Conservation (phyloP, 768 basidiomycete species). For the Auriscalpium microsporum region DNA sequence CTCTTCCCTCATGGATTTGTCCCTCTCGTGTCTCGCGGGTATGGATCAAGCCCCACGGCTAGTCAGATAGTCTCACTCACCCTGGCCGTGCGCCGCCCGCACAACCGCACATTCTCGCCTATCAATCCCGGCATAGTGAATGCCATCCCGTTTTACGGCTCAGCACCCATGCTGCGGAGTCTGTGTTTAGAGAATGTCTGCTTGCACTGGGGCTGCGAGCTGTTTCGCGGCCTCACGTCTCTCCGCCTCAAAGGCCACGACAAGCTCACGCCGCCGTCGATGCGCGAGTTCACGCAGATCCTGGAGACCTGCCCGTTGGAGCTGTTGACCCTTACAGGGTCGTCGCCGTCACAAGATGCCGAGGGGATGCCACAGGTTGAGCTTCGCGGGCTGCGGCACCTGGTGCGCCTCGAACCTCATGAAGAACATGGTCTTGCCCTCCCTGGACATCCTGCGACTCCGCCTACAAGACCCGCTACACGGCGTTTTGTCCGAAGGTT, state of each 20-base stretch:
- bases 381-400: not conserved
- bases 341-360: not conserved
- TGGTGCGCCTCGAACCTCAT: not conserved
- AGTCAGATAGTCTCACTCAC: not conserved
- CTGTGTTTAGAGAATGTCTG: not conserved
- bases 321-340: not conserved
- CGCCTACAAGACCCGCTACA: not conserved
- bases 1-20: not conserved
- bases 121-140: not conserved
- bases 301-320: not conserved
- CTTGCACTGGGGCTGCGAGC: not conserved
- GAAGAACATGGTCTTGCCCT: not conserved
- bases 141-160: not conserved
- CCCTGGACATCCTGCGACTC: not conserved
- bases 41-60: not conserved
- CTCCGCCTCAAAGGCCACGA: not conserved
- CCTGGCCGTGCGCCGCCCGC: not conserved
- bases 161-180: not conserved
- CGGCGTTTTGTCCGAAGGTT: not conserved
- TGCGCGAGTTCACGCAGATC: not conserved
- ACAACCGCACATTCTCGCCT: not conserved
- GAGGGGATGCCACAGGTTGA: not conserved
- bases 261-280: not conserved
- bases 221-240: not conserved
- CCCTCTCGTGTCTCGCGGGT: not conserved